Evolutionary conservation across 805 yeast genomes (phyloP).

Genomic region (Kockiozyma suomiensis): DNA sequence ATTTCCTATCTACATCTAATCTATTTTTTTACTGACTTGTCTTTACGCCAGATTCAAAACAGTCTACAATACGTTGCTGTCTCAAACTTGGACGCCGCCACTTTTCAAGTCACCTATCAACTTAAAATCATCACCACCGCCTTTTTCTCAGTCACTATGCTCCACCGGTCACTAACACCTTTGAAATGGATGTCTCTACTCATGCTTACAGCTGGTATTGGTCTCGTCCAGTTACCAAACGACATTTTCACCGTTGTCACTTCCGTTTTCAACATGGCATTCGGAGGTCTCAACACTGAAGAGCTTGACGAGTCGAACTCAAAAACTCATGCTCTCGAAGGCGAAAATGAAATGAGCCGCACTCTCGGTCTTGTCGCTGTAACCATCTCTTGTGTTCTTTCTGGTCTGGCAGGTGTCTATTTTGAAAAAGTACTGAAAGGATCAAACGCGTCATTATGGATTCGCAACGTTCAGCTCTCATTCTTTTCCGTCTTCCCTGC

Average conservation of each 20-base stretch:
- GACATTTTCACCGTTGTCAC: conserved; percentile 34
- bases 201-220: conserved; percentile 46
- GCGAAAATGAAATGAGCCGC: conserved; percentile 36
- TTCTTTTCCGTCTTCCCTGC: conserved; percentile 48
- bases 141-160: conserved; percentile 46
- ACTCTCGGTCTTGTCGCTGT: conserved; percentile 45
- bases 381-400: conserved; percentile 44
- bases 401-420: conserved; percentile 50
- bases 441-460: conserved; percentile 43
- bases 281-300: conserved; percentile 8
- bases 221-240: conserved; percentile 46
- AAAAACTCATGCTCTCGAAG: conserved; percentile 17
- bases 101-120: conserved; percentile 50
- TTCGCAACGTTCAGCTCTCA: conserved; percentile 47
- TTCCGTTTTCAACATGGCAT: conserved; percentile 21
- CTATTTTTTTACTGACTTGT: neutral
- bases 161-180: conserved; percentile 41
- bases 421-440: conserved; percentile 49
- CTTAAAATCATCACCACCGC: conserved; percentile 50
- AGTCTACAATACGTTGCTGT: conserved; percentile 49
- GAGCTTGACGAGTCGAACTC: conserved; percentile 20
- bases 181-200: conserved; percentile 46
- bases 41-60: conserved; percentile 36
- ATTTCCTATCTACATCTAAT: neutral
- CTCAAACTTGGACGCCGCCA: conserved; percentile 48